Base-by-base conservation (phyloP, 495 filamentous ascomycete species). In the Ramalina intermedia region DNA sequence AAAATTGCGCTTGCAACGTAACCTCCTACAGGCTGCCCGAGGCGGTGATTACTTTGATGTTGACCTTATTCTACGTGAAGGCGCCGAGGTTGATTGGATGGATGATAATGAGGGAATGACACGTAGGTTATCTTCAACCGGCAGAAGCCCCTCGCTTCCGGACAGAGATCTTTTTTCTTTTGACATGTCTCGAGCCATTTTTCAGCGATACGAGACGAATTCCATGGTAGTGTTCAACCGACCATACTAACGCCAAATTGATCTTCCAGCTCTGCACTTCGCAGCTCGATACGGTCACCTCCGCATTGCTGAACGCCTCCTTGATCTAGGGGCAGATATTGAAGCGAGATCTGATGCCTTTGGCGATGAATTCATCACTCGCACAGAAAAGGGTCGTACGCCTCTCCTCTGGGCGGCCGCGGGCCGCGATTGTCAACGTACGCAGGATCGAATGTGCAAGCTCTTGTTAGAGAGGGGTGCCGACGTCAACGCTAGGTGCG, bases 271-370 rank as follows among this genome's bases (percentile, higher is more conserved):
- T 4, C 26, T 53, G 6, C 50, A 53, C 23, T 21, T 53, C 6
- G 50, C 50, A 6, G 36, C 38, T 13, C 9, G 14, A 18, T 43
- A 35, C 12, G 50, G 45, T 1, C n/a, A 40, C 24, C n/a, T 36
- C 5, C n/a, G 4, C n/a, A 26, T 23, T 8, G 37, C 29, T 11
- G 16, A 42, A 24, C 14, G 14, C n/a, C 18, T 53, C 7, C 45
- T 53, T 18, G 13, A 48, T 5, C 3, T 17, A 0, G 50, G 50
- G 27, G 50, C 44, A n/a, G 44, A 53, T 17, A 33, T 48, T 12
- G 50, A 53, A 29, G 50, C 44, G 20, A 36, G n/a, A 26, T 39
- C 46, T 37, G 51, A 53, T 14, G 39, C 40, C 12, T 20, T 45
- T 4, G 51, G 26, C 17, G 29, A 38, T 4, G 29, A 20, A 0